Conservation (phyloP, 1,139 yeast species). For the Spathaspora sp. region DNA sequence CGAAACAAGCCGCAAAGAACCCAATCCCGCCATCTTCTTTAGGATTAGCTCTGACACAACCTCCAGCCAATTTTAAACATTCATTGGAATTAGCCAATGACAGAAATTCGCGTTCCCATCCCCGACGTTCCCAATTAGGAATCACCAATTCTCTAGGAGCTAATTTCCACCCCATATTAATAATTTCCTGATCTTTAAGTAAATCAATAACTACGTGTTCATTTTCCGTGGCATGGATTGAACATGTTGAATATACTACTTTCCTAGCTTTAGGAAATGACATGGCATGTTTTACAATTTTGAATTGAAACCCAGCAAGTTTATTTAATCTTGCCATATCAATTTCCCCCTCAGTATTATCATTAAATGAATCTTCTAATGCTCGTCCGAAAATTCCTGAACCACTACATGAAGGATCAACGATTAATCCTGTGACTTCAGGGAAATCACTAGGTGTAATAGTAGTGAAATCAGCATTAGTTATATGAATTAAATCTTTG, state of each 20-base stretch:
- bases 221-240: conserved; percentile 89
- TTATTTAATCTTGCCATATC: conserved; percentile 64
- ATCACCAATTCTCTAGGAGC: conserved; percentile 63
- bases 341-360: conserved; percentile 42
- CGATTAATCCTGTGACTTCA: conserved; percentile 75
- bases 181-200: conserved; percentile 60
- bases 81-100: conserved; percentile 47
- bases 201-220: conserved; percentile 85
- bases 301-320: conserved; percentile 81
- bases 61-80: conserved; percentile 64
- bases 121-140: conserved; percentile 85
- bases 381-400: conserved; percentile 94
- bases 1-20: conserved; percentile 87
- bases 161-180: conserved; percentile 71
- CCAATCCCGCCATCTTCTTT: conserved; percentile 96
- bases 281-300: conserved; percentile 86
- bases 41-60: conserved; percentile 84
- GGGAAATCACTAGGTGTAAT: conserved; percentile 60
- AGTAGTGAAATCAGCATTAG: conserved; percentile 81
- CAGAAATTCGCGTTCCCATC: conserved; percentile 64
- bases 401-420: conserved; percentile 98
- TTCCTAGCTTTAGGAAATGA: conserved; percentile 71
- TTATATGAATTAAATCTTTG: conserved; percentile 56
- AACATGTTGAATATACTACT: conserved; percentile 94
- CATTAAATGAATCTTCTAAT: conserved; percentile 41